phyloP scores from a whole-genome alignment of 2,329 filamentous ascomycete genomes.

The Meredithiella fracta region DNA sequence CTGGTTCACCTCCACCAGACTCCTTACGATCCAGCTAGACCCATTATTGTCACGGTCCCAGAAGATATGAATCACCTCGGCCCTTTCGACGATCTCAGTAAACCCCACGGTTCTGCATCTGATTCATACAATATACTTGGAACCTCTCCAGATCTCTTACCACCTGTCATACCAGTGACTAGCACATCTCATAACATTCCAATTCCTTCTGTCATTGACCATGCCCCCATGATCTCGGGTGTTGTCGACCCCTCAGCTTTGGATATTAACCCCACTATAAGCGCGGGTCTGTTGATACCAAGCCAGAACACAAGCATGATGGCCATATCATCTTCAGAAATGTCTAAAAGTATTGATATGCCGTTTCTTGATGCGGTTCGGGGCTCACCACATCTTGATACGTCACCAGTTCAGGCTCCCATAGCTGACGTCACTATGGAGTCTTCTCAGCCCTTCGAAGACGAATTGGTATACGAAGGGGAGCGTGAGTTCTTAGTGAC shows the following conservation, averaged over 20 bases:
- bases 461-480: constrained; percentile 11
- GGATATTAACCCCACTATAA: constrained; percentile 14
- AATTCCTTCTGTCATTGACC: not conserved
- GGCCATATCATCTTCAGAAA: constrained; percentile 26
- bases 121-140: constrained; percentile 5
- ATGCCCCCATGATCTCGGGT: constrained; percentile 10
- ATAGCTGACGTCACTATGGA: constrained; percentile 7
- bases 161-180: constrained; percentile 15
- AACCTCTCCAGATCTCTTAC: not conserved
- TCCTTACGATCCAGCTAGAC: constrained; percentile 12
- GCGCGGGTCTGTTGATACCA: constrained; percentile 6
- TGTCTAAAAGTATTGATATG: constrained; percentile 20
- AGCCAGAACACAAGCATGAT: constrained; percentile 4
- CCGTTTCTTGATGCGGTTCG: constrained; percentile 8
- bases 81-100: not conserved
- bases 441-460: constrained; percentile 4
- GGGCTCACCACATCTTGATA: constrained; percentile 8
- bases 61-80: constrained; percentile 2
- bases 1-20: constrained; percentile 9
- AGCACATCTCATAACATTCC: constrained; percentile 18
- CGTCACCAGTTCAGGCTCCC: constrained; percentile 9
- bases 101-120: not conserved
- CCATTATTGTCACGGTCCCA: constrained; percentile 10
- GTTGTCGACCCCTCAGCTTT: constrained; percentile 21
- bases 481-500: constrained; percentile 36